Evolutionary conservation across 202 grass and related monocot species (phyloP), one percentile per base, ranked within the genome.

Genomic region (Elaeis oleifera): DNA sequence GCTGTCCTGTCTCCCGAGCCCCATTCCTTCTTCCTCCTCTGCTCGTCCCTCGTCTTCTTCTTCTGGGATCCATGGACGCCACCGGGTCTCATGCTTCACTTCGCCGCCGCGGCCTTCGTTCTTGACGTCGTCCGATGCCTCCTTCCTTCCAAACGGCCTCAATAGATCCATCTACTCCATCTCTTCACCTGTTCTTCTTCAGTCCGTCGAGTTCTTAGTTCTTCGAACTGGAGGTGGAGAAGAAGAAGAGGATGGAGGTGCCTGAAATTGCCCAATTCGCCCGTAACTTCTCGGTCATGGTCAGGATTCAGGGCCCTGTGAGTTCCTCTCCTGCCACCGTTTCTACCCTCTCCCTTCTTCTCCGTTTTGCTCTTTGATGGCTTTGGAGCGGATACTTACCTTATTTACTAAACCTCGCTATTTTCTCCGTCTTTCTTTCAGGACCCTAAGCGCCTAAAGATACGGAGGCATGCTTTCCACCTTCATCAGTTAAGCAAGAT

Each of bases 241-340:
- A 6, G 39, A 50, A 5, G 49, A 26, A 52, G 16, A 18, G 4
- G 53, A 96, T 91, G 91, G 84, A 85, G 59, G 51, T 51, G 54
- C 28, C 58, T 6, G 81, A 96, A 69, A 60, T 86, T 24, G 81
- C 71, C 65, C 63, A 71, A 51, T 73, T 81, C 3, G 74, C 79
- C 72, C 79, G 81, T 23, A 69, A 68, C 70, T 96, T 96, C 64
- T 65, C 87, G 16, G 84, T 80, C 57, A 85, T 91, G 87, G 85
- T 68, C 4, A 67, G 82, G 49, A 83, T 88, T 61, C 60, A 75
- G 53, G 84, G 87, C 2, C 87, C 92, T 55, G 87, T 96, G 18
- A 91, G 84, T 74, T 59, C 24, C 31, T 27, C 31, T 65, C 71
- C 49, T 16, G 49, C 54, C 56, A 17, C 54, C 21, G 16, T 31